phyloP scores from a whole-genome alignment of 768 basidiomycete species.

The Boletus rubescentipes region DNA sequence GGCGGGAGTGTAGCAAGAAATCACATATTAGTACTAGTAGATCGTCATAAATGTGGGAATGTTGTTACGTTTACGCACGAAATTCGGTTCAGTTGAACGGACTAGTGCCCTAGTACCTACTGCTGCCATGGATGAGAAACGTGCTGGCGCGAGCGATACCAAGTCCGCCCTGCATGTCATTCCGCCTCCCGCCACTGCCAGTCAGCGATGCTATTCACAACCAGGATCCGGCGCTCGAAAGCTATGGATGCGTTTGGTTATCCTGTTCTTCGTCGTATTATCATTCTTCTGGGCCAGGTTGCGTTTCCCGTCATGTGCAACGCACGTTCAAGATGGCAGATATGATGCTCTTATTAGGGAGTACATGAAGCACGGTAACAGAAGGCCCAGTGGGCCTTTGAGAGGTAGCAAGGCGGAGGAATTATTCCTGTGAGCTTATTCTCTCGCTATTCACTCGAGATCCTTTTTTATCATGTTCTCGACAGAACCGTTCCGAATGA shows the following conservation, averaged over 20 bases:
- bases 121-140: conserved; percentile 26
- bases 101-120: too few species aligned
- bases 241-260: conserved; percentile 11
- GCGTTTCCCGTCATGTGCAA: not conserved
- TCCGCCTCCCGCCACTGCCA: conserved; percentile 19
- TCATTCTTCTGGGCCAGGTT: conserved; percentile 18
- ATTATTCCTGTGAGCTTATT: conserved; percentile 42
- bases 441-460: not conserved
- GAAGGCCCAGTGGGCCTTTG: conserved; percentile 17
- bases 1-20: not conserved
- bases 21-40: too few species aligned
- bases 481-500: conserved; percentile 51
- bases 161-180: conserved; percentile 9
- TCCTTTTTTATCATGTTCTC: not conserved
- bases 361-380: conserved; percentile 17
- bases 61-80: not conserved
- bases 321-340: conserved; percentile 8
- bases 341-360: conserved; percentile 17
- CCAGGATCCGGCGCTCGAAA: conserved; percentile 3
- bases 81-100: too few species aligned
- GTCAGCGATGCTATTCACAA: conserved; percentile 4
- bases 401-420: conserved; percentile 41
- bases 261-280: conserved; percentile 9
- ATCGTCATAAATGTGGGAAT: not conserved
- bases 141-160: not conserved